Conservation (phyloP, 202 grass and related monocot species). For the Zoysia matrella region DNA sequence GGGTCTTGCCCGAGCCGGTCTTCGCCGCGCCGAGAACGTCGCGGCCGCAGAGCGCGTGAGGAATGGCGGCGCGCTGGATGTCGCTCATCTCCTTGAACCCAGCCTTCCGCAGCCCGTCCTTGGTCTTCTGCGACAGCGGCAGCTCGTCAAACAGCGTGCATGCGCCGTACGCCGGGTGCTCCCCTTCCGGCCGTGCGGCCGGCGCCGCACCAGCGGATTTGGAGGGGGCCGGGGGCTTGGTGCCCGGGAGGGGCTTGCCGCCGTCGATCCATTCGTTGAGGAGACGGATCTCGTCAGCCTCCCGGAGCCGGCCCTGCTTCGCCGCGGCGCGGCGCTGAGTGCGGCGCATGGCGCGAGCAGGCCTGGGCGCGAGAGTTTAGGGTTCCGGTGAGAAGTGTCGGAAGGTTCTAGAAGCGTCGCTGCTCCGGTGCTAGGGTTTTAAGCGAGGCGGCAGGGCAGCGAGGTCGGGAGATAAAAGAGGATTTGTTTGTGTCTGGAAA, state of each 20-base stretch:
- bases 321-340: constrained; percentile 35
- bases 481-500: neutral
- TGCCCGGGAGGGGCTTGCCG: constrained; percentile 64
- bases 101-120: constrained; percentile 58
- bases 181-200: neutral
- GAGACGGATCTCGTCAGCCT: constrained; percentile 62
- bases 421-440: constrained; percentile 4
- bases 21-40: constrained; percentile 90
- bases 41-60: constrained; percentile 80
- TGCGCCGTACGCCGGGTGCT: constrained; percentile 63
- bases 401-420: constrained; percentile 37
- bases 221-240: constrained; percentile 66
- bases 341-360: constrained; percentile 45
- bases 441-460: neutral
- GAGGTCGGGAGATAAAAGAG: neutral
- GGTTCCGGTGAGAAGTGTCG: neutral
- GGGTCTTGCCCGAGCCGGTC: constrained; percentile 91
- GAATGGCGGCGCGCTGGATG: constrained; percentile 86
- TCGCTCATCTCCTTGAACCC: constrained; percentile 84
- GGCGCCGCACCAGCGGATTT: neutral
- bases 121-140: constrained; percentile 76
- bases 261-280: constrained; percentile 83
- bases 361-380: constrained; percentile 50
- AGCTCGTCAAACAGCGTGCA: constrained; percentile 74
- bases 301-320: constrained; percentile 57